These are phyloP conservation scores for Mortierella sp. DNA, from an alignment of 371 early-diverging fungal species.

Conservation along the genomic window DNA sequence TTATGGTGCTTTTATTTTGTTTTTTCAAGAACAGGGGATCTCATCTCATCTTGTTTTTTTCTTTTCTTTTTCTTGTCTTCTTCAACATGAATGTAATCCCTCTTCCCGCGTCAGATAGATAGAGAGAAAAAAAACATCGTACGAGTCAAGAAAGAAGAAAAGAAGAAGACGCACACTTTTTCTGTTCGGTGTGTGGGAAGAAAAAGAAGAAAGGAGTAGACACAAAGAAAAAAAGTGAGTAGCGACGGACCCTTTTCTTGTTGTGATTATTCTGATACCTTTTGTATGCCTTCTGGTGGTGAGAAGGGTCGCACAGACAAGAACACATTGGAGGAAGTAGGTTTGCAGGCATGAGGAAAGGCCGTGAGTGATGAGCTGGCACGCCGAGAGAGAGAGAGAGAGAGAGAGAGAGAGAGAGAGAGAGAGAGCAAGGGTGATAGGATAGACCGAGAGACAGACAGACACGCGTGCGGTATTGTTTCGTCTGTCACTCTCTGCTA, in stretches of 20 bases:
- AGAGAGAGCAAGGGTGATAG: background rate
- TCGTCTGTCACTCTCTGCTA: background rate
- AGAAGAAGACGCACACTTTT: background rate
- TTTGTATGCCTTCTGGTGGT: background rate
- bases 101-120: background rate
- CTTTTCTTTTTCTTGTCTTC: background rate
- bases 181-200: slow-evolving; percentile 1
- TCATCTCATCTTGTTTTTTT: slow-evolving; percentile 13
- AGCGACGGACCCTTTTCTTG: background rate
- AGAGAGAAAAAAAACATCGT: background rate
- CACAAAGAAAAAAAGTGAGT: background rate
- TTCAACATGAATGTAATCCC: background rate
- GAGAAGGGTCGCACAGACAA: slow-evolving; percentile 5
- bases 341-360: background rate
- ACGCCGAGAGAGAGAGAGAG: background rate
- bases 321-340: background rate
- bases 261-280: slow-evolving; percentile 2
- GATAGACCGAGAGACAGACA: slow-evolving; percentile 8
- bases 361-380: background rate
- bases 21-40: background rate
- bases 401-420: background rate
- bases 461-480: background rate
- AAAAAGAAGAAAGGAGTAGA: background rate
- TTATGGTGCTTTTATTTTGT: too few relatives aligned
- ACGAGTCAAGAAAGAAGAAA: background rate